phyloP scores from a whole-genome alignment of 2,329 filamentous ascomycete genomes.

The Parastagonospora avenae region DNA sequence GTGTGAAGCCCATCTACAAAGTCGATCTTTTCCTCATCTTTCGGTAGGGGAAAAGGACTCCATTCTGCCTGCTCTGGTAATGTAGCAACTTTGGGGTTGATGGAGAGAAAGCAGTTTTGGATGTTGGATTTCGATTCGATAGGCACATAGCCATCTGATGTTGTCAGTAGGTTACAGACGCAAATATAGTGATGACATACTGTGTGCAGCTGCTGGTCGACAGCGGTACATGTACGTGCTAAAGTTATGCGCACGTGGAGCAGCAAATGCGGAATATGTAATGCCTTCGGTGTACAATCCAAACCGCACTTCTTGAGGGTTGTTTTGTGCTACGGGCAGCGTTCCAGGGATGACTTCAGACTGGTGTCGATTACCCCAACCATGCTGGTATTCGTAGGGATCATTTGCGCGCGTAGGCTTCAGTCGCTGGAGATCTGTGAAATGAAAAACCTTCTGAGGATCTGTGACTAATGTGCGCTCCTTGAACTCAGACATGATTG shows the following conservation, averaged over 20 bases:
- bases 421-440: constrained; percentile 44
- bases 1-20: constrained; percentile 58
- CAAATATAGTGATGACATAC: constrained; percentile 17
- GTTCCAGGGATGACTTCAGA: constrained; percentile 52
- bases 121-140: constrained; percentile 42
- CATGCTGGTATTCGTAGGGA: constrained; percentile 46
- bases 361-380: constrained; percentile 47
- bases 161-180: constrained; percentile 5
- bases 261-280: constrained; percentile 52
- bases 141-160: constrained; percentile 32
- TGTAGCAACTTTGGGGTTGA: constrained; percentile 53
- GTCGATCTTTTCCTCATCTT: constrained; percentile 48
- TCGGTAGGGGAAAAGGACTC: constrained; percentile 49
- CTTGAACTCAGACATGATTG: constrained; percentile 40
- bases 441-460: constrained; percentile 46
- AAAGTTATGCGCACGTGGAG: constrained; percentile 49
- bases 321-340: constrained; percentile 50
- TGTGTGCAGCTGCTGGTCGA: constrained; percentile 51
- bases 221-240: constrained; percentile 54
- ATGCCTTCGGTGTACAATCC: constrained; percentile 55
- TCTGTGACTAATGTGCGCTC: constrained; percentile 44
- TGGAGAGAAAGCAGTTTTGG: constrained; percentile 54
- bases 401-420: constrained; percentile 47
- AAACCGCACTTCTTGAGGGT: constrained; percentile 50
- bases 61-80: constrained; percentile 58